Base-by-base conservation (phyloP, 1,284 basidiomycete genomes). In the Pholiota adiposa region DNA sequence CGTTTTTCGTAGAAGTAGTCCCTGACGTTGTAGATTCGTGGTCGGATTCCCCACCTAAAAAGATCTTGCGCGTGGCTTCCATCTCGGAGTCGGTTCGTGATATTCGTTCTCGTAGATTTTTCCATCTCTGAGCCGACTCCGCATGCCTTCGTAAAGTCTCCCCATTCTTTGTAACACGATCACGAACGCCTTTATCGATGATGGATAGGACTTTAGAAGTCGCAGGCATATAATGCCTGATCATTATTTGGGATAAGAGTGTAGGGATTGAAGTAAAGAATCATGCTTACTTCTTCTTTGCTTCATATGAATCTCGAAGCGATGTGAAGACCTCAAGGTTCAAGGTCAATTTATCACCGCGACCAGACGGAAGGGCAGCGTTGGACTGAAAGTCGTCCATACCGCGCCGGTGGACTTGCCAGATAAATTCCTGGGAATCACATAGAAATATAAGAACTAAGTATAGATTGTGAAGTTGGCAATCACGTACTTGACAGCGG, bases 141-240 rank as follows among this genome's bases (percentile, higher is more conserved):
- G 90, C 90, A 69, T 92, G 93, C 63, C 94, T 82, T 59, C 96
- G 84, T 56, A 98, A 75, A 25, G 94, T 92, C 76, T 97, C 95
- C 2, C 97, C 97, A 64, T 98, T 98, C 81, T 93, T 94, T 16
- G 95, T 97, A 1, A 93, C 88, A 52, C 94, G 85, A 64, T 97
- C 94, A 61, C 87, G 85, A 29, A 98, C 91, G 38, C 94, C 94
- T 72, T 94, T 96, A 71, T 95, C 94, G 68, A 98, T 91, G 67
- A 96, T 95, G 19, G 89, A 87, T n/a, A 98, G 82, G 40, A 96
- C 95, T 72, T 96, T 95, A 11, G 89, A 91, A 3, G 94, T 93
- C 21, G 95, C 94, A 0, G 96, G 95, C 75, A 93, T 88, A 72
- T 98, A 98, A 73, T 94, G 93, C 72, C 86, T 92, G 62, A 51